Evolutionary conservation across 1,139 yeast species (phyloP).

Genomic region (Blastobotrys buckinghamii): DNA sequence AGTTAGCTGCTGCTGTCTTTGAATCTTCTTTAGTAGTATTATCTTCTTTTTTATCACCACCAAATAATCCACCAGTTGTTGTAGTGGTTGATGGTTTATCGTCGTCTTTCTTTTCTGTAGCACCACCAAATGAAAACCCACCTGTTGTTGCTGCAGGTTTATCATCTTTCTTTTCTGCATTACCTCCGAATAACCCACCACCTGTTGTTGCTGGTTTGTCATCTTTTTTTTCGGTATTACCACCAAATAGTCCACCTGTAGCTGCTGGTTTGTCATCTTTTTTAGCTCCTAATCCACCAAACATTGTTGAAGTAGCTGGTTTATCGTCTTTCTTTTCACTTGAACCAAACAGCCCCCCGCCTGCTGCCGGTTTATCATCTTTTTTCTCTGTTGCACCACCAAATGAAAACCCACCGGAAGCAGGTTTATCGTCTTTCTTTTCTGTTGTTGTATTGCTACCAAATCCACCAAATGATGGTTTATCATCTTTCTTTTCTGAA

Average conservation of each 20-base stretch:
- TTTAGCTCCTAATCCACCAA: constrained; percentile 22
- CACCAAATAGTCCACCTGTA: constrained; percentile 8
- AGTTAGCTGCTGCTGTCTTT: constrained; percentile 21
- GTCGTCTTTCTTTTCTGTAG: constrained; percentile 6
- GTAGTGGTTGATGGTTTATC: constrained; percentile 8
- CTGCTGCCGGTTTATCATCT: constrained; percentile 17
- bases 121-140: constrained; percentile 13
- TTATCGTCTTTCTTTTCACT: constrained; percentile 19
- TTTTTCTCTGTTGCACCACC: constrained; percentile 17
- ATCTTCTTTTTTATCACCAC: too few relatives aligned
- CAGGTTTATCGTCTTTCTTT: constrained; percentile 11
- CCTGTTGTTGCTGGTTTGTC: constrained; percentile 14
- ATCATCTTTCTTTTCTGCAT: constrained; percentile 7
- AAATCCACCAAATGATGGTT: constrained; percentile 22
- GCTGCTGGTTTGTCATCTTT: constrained; percentile 10
- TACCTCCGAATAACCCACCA: constrained; percentile 12
- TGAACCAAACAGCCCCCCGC: constrained; percentile 23
- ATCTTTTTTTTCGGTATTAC: constrained; percentile 9
- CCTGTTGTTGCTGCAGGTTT: constrained; percentile 16
- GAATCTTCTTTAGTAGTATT: constrained; percentile 18
- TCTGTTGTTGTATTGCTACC: constrained; percentile 21
- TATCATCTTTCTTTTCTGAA: constrained; percentile 12
- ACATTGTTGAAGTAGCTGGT: constrained; percentile 27
- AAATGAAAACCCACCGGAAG: constrained; percentile 16
- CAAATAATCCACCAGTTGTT: constrained; percentile 1